Evolutionary conservation across 2,329 filamentous ascomycete species (phyloP).

Genomic region (Xylaria sp.): DNA sequence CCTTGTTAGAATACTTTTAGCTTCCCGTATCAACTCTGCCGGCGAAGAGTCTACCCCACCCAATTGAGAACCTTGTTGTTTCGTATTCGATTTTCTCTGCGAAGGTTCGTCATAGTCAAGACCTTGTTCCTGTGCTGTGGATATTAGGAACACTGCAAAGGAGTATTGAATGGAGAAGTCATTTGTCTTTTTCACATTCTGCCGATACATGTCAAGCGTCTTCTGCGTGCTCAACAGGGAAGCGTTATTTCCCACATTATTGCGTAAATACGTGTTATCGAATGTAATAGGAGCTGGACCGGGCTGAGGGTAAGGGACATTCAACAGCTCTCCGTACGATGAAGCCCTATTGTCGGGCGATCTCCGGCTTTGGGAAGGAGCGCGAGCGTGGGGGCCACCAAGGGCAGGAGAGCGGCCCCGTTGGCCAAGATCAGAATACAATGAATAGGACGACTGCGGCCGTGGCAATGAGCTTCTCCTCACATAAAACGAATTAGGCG

Average conservation of each 20-base stretch:
- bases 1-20: constrained; percentile 86
- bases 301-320: constrained; percentile 83
- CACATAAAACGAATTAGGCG: constrained; percentile 65
- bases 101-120: constrained; percentile 62
- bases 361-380: constrained; percentile 63
- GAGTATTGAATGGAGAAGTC: constrained; percentile 93
- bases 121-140: constrained; percentile 83
- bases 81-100: constrained; percentile 59
- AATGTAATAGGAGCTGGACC: constrained; percentile 73
- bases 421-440: constrained; percentile 73
- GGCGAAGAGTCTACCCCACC: constrained; percentile 60
- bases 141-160: constrained; percentile 94
- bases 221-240: constrained; percentile 91
- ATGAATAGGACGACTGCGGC: constrained; percentile 81
- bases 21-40: constrained; percentile 82
- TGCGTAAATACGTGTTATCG: constrained; percentile 84
- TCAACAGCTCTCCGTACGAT: constrained; percentile 70
- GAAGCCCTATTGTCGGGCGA: constrained; percentile 66
- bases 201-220: constrained; percentile 96
- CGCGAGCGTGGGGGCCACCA: constrained; percentile 55
- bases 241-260: constrained; percentile 85
- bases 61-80: constrained; percentile 52
- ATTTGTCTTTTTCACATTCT: constrained; percentile 96
- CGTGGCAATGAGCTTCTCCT: constrained; percentile 70
- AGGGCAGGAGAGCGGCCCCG: constrained; percentile 71